Conservation (phyloP, 345 rosid species). For the Schrenkiella parvula region DNA sequence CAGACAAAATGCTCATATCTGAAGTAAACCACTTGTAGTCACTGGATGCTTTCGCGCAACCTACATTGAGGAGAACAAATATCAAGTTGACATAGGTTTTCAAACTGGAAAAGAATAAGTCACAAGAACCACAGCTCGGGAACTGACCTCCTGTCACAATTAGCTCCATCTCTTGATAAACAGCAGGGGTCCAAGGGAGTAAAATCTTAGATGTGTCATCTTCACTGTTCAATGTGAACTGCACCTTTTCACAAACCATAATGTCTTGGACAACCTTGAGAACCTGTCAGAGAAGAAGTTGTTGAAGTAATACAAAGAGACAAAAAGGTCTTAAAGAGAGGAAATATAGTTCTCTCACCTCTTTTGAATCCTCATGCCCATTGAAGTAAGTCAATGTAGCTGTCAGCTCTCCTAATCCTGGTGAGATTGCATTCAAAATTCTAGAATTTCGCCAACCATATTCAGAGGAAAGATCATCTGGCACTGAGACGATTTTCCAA, state of each 20-base stretch:
- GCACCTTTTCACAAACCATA: constrained; percentile 71
- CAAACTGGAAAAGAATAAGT: constrained; percentile 8
- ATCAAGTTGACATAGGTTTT: constrained; percentile 4
- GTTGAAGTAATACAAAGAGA: constrained; percentile 8
- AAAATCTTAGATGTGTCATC: constrained; percentile 37
- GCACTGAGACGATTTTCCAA: constrained; percentile 49
- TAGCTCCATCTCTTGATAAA: constrained; percentile 81
- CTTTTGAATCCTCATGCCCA: constrained; percentile 44
- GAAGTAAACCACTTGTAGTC: constrained; percentile 95
- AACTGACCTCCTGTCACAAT: constrained; percentile 72
- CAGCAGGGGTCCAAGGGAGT: constrained; percentile 78
- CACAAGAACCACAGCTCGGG: constrained; percentile 15
- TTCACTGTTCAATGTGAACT: constrained; percentile 45
- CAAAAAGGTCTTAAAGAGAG: not conserved
- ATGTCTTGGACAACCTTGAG: constrained; percentile 72
- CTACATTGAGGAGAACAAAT: constrained; percentile 35
- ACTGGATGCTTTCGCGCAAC: constrained; percentile 71
- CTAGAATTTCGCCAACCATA: constrained; percentile 54
- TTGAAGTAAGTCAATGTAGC: constrained; percentile 69
- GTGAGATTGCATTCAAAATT: constrained; percentile 58
- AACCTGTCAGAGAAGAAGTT: constrained; percentile 45
- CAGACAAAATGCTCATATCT: constrained; percentile 52
- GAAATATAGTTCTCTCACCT: constrained; percentile 43
- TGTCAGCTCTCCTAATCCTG: constrained; percentile 62
- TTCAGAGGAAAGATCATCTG: constrained; percentile 46